Evolutionary conservation across 805 yeast genomes (phyloP), one percentile per base, ranked within the genome.

Genomic region (Lachancea sp.): DNA sequence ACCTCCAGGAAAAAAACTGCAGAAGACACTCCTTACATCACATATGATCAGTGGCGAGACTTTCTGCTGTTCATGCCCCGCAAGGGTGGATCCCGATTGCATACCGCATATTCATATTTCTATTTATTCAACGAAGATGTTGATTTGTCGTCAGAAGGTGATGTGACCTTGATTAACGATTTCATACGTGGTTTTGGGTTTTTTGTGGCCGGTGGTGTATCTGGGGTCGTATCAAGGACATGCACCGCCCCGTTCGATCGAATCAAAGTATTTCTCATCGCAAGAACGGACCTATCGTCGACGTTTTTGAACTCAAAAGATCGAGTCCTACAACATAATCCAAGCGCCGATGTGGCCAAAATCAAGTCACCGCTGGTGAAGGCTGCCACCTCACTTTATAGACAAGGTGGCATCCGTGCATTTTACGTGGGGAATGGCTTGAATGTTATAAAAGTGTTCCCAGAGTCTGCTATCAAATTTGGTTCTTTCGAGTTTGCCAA

Each of bases 161-260:
- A 91, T 66, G 88, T 90, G 49, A 82, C 95, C 0, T 73, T 91
- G 31, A 81, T 83, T 36, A 81, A 79, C 59, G 95, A 87, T 51
- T 75, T 85, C 43, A 66, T 85, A 41, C 80, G 84, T 59, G 95
- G 96, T 27, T 74, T 88, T 49, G 96, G 97, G 1, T 93, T 79
- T 65, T 93, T 93, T 59, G 67, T 90, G 29, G 95, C 96, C 1
- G 99, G 99, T 33, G 99, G 99, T 0, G 64, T 90, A 17, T 85
- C 96, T 1, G 99, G 99, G 1, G 99, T 91, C 2, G 84, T 93
- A 3, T 88, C 96, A 12, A 79, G 99, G 67, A 89, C 98, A 0
- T 84, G 93, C 56, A 93, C 99, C 0, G 99, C 98, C 0, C 99
- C 99, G 10, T 86, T 93, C 52, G 99, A 93, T 64, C 77, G 99